Conservation (phyloP, 139 green algal species). For the Haematococcus sp. region DNA sequence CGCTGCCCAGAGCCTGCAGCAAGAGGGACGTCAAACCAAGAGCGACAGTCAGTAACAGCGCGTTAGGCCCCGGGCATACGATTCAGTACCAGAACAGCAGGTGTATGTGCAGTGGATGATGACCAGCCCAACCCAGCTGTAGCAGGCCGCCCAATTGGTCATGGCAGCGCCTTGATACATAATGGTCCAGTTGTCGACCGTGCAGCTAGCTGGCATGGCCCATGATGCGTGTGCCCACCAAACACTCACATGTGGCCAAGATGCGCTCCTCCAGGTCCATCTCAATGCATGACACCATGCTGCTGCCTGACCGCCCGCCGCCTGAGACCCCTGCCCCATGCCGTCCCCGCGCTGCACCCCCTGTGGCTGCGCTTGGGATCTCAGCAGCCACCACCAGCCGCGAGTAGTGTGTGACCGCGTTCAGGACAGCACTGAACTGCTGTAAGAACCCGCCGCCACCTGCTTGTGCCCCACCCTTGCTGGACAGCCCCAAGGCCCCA, state of each 20-base stretch:
- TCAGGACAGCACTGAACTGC: conserved; percentile 10
- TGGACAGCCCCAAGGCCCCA: too few species aligned
- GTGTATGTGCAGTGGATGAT: too few species aligned
- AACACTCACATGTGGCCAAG: conserved; percentile 13
- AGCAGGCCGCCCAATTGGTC: too few species aligned
- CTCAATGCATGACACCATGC: conserved; percentile 6
- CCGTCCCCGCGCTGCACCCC: background rate
- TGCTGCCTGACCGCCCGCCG: background rate
- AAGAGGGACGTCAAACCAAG: background rate
- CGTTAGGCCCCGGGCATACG: too few species aligned
- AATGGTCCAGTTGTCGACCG: too few species aligned
- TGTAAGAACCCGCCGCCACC: background rate
- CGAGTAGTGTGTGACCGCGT: background rate
- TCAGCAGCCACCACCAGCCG: background rate
- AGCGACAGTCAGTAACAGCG: too few species aligned
- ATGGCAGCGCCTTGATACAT: too few species aligned
- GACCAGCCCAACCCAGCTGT: background rate
- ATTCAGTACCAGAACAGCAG: too few species aligned
- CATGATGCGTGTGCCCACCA: too few species aligned
- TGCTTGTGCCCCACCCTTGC: too few species aligned
- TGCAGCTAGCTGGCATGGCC: too few species aligned
- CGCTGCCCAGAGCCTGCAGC: conserved; percentile 1
- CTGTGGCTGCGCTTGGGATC: background rate
- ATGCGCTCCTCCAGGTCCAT: conserved; percentile 12
- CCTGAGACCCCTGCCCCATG: background rate